Evolutionary conservation across 2,329 filamentous ascomycete genomes (phyloP).

Genomic region (Epichloe sp.): DNA sequence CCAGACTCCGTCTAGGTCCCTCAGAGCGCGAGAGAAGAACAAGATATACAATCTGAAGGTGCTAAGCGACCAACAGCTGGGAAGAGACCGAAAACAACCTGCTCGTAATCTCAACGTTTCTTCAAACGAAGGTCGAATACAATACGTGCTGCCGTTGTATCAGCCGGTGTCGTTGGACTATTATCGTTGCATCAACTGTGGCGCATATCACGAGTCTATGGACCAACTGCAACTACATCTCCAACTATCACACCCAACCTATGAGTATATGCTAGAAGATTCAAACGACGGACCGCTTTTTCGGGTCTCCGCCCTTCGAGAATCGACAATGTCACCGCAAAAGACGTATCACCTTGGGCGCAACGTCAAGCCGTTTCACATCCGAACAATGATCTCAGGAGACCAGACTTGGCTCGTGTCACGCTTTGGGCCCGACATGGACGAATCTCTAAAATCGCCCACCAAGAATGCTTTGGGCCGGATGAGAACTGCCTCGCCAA

Average conservation of each 20-base stretch:
- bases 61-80: slow-evolving; percentile 43
- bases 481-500: slow-evolving; percentile 14
- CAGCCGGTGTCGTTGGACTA: slow-evolving; percentile 32
- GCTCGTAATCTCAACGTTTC: slow-evolving; percentile 13
- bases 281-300: slow-evolving; percentile 26
- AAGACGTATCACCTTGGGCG: slow-evolving; percentile 30
- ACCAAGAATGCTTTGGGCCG: slow-evolving; percentile 11
- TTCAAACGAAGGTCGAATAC: slow-evolving; percentile 29
- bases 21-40: slow-evolving; percentile 33
- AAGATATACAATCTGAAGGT: slow-evolving; percentile 48
- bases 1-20: slow-evolving; percentile 36
- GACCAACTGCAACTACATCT: slow-evolving; percentile 36
- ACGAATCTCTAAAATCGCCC: slow-evolving; percentile 15
- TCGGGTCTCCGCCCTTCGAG: slow-evolving; percentile 22
- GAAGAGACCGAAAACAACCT: slow-evolving; percentile 33
- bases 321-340: slow-evolving; percentile 16
- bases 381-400: slow-evolving; percentile 30
- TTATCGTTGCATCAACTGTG: slow-evolving; percentile 39
- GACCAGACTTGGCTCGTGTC: slow-evolving; percentile 33
- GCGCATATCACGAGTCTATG: slow-evolving; percentile 32
- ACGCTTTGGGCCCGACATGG: slow-evolving; percentile 24
- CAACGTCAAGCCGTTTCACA: slow-evolving; percentile 29
- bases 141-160: slow-evolving; percentile 31
- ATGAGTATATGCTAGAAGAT: slow-evolving; percentile 26
- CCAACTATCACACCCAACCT: slow-evolving; percentile 30